Evolutionary conservation across 768 basidiomycete species (phyloP), one percentile per base, ranked within the genome.

Genomic region (Tricholoma saponaceum): DNA sequence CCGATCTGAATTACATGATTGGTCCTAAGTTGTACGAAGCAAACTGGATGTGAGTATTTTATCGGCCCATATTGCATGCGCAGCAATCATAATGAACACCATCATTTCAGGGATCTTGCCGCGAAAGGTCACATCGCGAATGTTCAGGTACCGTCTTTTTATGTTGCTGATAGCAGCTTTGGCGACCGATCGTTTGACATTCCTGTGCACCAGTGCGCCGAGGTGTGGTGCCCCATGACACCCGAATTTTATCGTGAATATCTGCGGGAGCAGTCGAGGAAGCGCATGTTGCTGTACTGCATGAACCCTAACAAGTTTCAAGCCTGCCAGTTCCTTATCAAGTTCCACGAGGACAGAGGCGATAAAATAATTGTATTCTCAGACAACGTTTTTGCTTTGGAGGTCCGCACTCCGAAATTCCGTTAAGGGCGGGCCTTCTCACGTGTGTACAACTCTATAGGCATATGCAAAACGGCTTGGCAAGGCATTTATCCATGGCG

Each of bases 241-340:
- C 96, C 97, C 5, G 95, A 98, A 70, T 99, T 99, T 71, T 99
- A 98, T 72, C 86, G 92, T 62, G 95, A 99, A 73, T 99, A 99
- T 69, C 82, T 99, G 62, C 81, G 91, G 60, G 92, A 95, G 70
- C 89, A 91, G 69, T 91, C 92, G 32, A 83, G 97, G 58, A 95
- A 96, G 71, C 86, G 92, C 62, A 97, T 97, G 85, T 79, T 99
- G 41, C 78, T 99, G 6, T 98, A 98, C 69, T 98, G 94, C 81
- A 99, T 98, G 97, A 99, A 99, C 68, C 97, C 97, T 13, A 93
- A 91, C 69, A 99, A 99, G 77, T 98, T 99, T 72, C 97, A 99
- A 72, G 94, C 96, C 14, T 98, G 96, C 70, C 97, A 99, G 66
- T 99, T 97, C 72, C 78, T 99, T 61, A 98, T 99, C 76, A 92